Base-by-base conservation (phyloP, 2,329 filamentous ascomycete species). In the Zopfia rhizophila region DNA sequence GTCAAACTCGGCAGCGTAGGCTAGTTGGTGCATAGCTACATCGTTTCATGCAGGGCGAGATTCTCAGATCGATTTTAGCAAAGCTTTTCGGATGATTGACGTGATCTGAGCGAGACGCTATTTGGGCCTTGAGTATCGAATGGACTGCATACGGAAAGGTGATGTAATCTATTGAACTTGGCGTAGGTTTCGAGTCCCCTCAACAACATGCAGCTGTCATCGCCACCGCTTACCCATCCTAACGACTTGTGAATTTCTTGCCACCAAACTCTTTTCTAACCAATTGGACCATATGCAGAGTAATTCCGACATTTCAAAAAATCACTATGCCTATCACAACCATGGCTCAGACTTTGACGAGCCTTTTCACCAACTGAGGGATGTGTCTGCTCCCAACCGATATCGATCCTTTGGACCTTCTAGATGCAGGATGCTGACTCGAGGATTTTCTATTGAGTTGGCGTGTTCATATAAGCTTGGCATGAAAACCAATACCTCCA, bases 151-250 rank as follows among this genome's bases (percentile, higher is more conserved):
- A 32, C 30, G 46, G 44, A 27, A 48, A 36, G 47, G 38, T 46
- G 47, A 49, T 45, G 46, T 27, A 45, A 49, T 45, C n/a, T 10
- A 35, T 30, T 22, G 10, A 21, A 14, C 21, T 16, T 44, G 30
- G 41, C 28, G 47, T 32, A 28, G 31, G 47, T 42, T 38, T 22
- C 36, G 23, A 14, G 38, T 48, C 57, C 59, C 58, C 60, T 65
- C 61, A 66, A 66, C 62, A 67, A 62, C 62, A 65, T 51, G 49
- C 60, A 45, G 51, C 48, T n/a, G n/a, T 17, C 40, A 59, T 63
- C 43, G 59, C 58, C 61, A 63, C 60, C 50, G 53, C 45, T 13
- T 32, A 19, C 35, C 5, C 32, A 43, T 47, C 47, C 53, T 59
- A 54, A 55, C 53, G 55, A n/a, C n/a, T n/a, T n/a, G n/a, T n/a